Base-by-base conservation (phyloP, 2,329 filamentous ascomycete species). In the Corinectria fuckeliana region DNA sequence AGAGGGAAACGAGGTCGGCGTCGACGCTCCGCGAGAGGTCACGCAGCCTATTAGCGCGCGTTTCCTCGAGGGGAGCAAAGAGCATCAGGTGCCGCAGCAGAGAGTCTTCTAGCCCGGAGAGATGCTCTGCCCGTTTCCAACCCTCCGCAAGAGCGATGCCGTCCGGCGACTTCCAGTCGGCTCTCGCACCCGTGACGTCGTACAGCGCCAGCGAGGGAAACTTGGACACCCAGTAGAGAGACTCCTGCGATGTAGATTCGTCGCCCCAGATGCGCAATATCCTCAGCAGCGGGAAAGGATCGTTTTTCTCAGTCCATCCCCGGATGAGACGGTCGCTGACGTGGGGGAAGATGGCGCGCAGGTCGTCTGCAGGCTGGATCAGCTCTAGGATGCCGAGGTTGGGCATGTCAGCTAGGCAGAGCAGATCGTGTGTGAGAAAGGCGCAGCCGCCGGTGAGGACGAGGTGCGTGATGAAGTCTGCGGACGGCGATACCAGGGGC, bases 311-410 rank as follows among this genome's bases (percentile, higher is more conserved):
- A 1, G 77, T 75, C 81, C 82, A 85, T 20, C 77, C 77, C 30
- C 77, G 74, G 18, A 85, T 55, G 3, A 85, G 71, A 6, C 79
- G 73, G 61, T 85, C 81, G 36, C 65, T 80, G 5, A 83, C 65
- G 3, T 72, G 69, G 6, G 78, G 77, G 28, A 78, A 78, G 23
- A 60, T 52, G 23, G 60, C 58, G 4, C 61, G 54, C 20, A 69
- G 42, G 34, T 70, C 64, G 25, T 75, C 73, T 1, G 67, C 62
- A 1, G 77, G 76, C 58, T 81, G 75, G 13, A 81, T 72, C 20
- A 84, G 73, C 66, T 83, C 80, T 11, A 84, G 74, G 2, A 80
- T 74, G 8, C 77, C 81, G 4, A 84, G 76, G 50, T 83, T 84
- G 25, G 72, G 75, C 62, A 84, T 72, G 4, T 75, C 66, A 0